Evolutionary conservation across 2,329 filamentous ascomycete species (phyloP).

Genomic region (Colletotrichum abscissum): DNA sequence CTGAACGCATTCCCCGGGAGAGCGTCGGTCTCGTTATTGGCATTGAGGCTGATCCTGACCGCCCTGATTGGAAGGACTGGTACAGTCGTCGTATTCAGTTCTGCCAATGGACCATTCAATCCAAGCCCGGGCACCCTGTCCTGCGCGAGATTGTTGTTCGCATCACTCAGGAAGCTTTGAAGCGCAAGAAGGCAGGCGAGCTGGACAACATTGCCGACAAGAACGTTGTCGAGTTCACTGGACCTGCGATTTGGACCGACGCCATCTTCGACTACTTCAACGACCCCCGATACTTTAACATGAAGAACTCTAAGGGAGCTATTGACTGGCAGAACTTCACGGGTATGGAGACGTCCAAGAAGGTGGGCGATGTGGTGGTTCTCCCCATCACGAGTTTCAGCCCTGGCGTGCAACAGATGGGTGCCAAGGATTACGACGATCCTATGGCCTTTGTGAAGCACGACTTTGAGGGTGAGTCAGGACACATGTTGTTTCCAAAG

Average conservation of each 20-base stretch:
- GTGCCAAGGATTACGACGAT: slow-evolving; percentile 86
- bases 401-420: slow-evolving; percentile 94
- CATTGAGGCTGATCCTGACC: slow-evolving; percentile 95
- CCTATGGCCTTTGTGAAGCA: slow-evolving; percentile 98
- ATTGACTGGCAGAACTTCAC: slow-evolving; percentile 93
- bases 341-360: slow-evolving; percentile 83
- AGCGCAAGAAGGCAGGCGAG: slow-evolving; percentile 74
- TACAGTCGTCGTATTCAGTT: slow-evolving; percentile 97
- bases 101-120: slow-evolving; percentile 98
- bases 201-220: slow-evolving; percentile 70
- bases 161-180: slow-evolving; percentile 85
- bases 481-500: not conserved
- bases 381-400: slow-evolving; percentile 98
- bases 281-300: slow-evolving; percentile 87
- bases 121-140: slow-evolving; percentile 93
- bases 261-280: slow-evolving; percentile 94
- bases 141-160: slow-evolving; percentile 87
- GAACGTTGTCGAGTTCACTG: slow-evolving; percentile 92
- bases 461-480: slow-evolving; percentile 85
- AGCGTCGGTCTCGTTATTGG: slow-evolving; percentile 89
- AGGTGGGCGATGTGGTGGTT: slow-evolving; percentile 92
- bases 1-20: slow-evolving; percentile 78
- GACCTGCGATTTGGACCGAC: slow-evolving; percentile 95
- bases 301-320: slow-evolving; percentile 74
- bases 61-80: slow-evolving; percentile 93